Conservation (phyloP, 495 filamentous ascomycete species). For the Glutinoglossum americanum region DNA sequence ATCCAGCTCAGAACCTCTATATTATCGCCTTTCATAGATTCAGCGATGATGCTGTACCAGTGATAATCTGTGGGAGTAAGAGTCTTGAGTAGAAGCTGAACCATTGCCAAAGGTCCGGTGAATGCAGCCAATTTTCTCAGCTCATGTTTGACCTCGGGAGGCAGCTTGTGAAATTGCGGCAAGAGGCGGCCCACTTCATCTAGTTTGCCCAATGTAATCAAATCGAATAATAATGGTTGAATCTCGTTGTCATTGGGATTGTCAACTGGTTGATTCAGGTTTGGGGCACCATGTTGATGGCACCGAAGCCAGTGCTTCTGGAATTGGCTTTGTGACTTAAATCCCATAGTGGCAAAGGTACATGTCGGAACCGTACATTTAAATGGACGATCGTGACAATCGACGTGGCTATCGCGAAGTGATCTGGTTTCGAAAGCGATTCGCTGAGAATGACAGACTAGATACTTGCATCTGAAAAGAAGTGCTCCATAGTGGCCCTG, state of each 20-base stretch:
- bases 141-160: no score
- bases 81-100: no score
- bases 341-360: conserved; percentile 6
- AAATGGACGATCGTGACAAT: conserved; percentile 9
- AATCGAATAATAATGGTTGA: conserved; percentile 9
- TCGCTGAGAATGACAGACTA: conserved; percentile 7
- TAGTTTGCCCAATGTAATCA: conserved; percentile 8
- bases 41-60: not conserved
- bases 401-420: conserved; percentile 6
- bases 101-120: no score
- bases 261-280: not conserved
- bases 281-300: conserved; percentile 4
- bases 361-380: conserved; percentile 10
- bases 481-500: conserved; percentile 5
- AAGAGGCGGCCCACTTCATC: conserved; percentile 5
- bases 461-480: conserved; percentile 10
- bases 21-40: not conserved
- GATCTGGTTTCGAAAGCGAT: conserved; percentile 7
- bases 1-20: not conserved
- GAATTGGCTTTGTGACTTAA: conserved; percentile 9
- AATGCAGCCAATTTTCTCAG: no score
- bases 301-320: conserved; percentile 9
- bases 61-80: no score
- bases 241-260: conserved; percentile 6
- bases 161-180: not conserved